Evolutionary conservation across 441 rosid species (phyloP).

Genomic region (Erodium chrysanthum): DNA sequence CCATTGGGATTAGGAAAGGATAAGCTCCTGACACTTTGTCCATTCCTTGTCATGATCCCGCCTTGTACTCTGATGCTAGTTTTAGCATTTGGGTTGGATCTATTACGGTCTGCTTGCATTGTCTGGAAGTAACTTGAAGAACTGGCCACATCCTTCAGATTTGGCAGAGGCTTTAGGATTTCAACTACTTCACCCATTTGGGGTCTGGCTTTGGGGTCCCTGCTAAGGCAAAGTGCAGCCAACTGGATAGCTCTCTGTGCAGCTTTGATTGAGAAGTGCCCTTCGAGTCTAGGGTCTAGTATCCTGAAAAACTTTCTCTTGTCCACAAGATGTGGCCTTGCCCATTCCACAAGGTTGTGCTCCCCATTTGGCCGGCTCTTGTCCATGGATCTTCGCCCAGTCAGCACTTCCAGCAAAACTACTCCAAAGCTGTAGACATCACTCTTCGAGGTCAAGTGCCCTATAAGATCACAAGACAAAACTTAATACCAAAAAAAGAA

Average conservation of each 20-base stretch:
- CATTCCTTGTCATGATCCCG: conserved; percentile 46
- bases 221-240: conserved; percentile 55
- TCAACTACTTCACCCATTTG: conserved; percentile 56
- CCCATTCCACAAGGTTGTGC: conserved; percentile 64
- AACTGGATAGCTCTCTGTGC: conserved; percentile 58
- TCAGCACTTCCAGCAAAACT: conserved; percentile 59
- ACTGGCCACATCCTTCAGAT: conserved; percentile 62
- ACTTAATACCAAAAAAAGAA: conserved; percentile 6
- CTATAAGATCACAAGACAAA: conserved; percentile 14
- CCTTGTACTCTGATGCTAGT: conserved; percentile 32
- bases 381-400: conserved; percentile 64
- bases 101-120: conserved; percentile 41
- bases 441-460: conserved; percentile 60
- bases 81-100: conserved; percentile 26
- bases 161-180: conserved; percentile 41
- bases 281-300: conserved; percentile 57
- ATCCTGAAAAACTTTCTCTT: conserved; percentile 45
- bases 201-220: conserved; percentile 60
- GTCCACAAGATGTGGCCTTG: conserved; percentile 53
- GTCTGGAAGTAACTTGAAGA: conserved; percentile 56
- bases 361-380: conserved; percentile 62
- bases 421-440: conserved; percentile 72
- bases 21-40: conserved; percentile 45
- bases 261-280: conserved; percentile 55
- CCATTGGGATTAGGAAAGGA: conserved; percentile 39